phyloP scores from a whole-genome alignment of 495 filamentous ascomycete genomes.

The Neurospora tetrasperma region DNA sequence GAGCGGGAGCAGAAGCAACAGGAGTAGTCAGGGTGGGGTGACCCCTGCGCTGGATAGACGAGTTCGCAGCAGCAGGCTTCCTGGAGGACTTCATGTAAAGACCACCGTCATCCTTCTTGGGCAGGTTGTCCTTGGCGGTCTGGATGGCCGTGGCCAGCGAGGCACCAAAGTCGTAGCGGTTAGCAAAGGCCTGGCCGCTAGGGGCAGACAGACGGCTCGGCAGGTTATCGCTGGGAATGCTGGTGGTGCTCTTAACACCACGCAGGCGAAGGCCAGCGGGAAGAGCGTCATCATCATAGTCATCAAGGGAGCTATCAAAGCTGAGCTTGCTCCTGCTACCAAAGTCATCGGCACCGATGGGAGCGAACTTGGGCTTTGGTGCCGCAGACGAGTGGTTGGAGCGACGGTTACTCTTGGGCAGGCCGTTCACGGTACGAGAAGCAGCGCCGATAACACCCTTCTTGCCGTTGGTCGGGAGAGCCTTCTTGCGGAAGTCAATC shows the following conservation, averaged over 20 bases:
- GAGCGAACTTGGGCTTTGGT: conserved; percentile 51
- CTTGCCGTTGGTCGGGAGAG: conserved; percentile 46
- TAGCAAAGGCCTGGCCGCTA: conserved; percentile 69
- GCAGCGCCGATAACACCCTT: conserved; percentile 37
- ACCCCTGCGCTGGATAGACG: neutral
- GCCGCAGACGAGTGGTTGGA: conserved; percentile 31
- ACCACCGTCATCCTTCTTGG: conserved; percentile 38
- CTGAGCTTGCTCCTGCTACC: conserved; percentile 44
- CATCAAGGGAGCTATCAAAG: conserved; percentile 46
- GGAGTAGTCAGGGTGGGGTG: neutral
- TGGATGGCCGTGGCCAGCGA: conserved; percentile 80
- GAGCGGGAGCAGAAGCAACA: neutral
- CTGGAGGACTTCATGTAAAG: conserved; percentile 40
- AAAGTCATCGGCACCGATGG: conserved; percentile 61
- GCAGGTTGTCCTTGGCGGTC: conserved; percentile 44
- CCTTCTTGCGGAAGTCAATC: conserved; percentile 78
- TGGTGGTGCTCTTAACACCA: conserved; percentile 37
- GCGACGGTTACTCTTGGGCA: conserved; percentile 68
- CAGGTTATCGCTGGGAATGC: conserved; percentile 39
- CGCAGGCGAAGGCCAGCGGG: conserved; percentile 38
- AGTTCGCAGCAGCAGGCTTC: conserved; percentile 15
- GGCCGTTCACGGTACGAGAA: conserved; percentile 44
- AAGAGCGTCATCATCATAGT: conserved; percentile 40
- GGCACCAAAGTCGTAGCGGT: conserved; percentile 86
- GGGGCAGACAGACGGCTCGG: conserved; percentile 41